Percentiles rank a stretch among this genome's conserved stretches.
These are phyloP conservation scores for Avena insularis DNA, from an alignment of 176 grass and related monocot species.

Conservation along the genomic window DNA sequence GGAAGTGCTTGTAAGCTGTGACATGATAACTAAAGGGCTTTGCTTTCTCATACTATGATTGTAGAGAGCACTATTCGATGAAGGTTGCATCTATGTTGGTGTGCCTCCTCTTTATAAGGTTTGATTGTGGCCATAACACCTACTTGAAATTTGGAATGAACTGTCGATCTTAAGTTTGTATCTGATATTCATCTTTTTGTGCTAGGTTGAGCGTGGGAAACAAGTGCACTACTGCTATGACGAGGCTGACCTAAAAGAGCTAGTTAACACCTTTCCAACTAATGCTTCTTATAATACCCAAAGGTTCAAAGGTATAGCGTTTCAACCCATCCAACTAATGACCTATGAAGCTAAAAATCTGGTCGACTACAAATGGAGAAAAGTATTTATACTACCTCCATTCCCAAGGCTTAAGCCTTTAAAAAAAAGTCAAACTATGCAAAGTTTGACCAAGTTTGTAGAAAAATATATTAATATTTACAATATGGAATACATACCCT, in stretches of 20 bases:
- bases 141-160: slow-evolving; percentile 6
- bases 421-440: too few relatives aligned
- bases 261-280: slow-evolving; percentile 74
- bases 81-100: slow-evolving; percentile 96
- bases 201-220: slow-evolving; percentile 96
- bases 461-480: too few relatives aligned
- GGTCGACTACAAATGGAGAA: neutral
- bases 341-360: neutral
- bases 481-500: too few relatives aligned
- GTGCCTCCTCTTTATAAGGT: slow-evolving; percentile 99
- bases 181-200: slow-evolving; percentile 35
- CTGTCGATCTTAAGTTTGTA: slow-evolving; percentile 15
- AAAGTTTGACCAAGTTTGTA: too few relatives aligned
- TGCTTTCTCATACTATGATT: slow-evolving; percentile 35
- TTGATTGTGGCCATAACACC: slow-evolving; percentile 11
- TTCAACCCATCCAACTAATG: slow-evolving; percentile 5
- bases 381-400: neutral
- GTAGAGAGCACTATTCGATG: slow-evolving; percentile 93
- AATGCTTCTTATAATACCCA: slow-evolving; percentile 89
- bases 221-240: slow-evolving; percentile 92
- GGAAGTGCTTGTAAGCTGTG: neutral
- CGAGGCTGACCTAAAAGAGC: slow-evolving; percentile 72
- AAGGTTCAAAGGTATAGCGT: slow-evolving; percentile 83
- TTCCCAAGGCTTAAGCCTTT: too few relatives aligned
- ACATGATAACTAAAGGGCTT: slow-evolving; percentile 26